Evolutionary conservation across 805 yeast species (phyloP).

Genomic region (Starmerella vaccinii): DNA sequence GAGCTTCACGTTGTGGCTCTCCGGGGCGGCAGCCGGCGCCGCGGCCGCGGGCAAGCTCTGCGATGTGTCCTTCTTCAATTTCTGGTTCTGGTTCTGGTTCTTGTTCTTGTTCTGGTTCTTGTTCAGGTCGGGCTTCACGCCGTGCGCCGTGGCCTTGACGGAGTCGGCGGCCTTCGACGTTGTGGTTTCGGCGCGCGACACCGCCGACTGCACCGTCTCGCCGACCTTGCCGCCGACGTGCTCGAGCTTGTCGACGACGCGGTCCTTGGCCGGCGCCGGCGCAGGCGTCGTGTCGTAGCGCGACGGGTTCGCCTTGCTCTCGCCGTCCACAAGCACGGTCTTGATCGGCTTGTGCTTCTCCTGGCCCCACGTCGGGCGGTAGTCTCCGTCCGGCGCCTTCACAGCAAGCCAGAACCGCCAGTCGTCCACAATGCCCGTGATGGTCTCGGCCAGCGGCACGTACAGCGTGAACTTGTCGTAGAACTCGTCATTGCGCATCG

Average conservation of each 20-base stretch:
- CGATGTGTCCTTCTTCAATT: too few relatives aligned
- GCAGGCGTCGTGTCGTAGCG: not conserved
- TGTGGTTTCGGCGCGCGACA: not conserved
- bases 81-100: too few relatives aligned
- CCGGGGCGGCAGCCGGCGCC: not conserved
- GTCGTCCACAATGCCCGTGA: conserved; percentile 43
- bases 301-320: conserved; percentile 11
- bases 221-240: not conserved
- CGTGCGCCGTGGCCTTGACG: conserved; percentile 2
- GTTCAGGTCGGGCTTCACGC: conserved; percentile 15
- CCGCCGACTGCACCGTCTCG: not conserved
- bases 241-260: not conserved
- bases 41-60: not conserved
- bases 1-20: conserved; percentile 20
- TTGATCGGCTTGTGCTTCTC: conserved; percentile 5
- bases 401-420: conserved; percentile 25
- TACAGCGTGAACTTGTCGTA: conserved; percentile 53
- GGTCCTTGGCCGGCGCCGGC: conserved; percentile 2
- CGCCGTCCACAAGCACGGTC: conserved; percentile 18
- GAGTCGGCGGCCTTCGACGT: conserved; percentile 9
- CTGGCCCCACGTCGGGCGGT: conserved; percentile 4
- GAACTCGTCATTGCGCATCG: conserved; percentile 48
- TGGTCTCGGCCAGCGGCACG: conserved; percentile 52
- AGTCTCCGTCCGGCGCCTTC: conserved; percentile 14
- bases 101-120: too few relatives aligned